Conservation (phyloP, 306 rosid species). For the Glycine latifolia region DNA sequence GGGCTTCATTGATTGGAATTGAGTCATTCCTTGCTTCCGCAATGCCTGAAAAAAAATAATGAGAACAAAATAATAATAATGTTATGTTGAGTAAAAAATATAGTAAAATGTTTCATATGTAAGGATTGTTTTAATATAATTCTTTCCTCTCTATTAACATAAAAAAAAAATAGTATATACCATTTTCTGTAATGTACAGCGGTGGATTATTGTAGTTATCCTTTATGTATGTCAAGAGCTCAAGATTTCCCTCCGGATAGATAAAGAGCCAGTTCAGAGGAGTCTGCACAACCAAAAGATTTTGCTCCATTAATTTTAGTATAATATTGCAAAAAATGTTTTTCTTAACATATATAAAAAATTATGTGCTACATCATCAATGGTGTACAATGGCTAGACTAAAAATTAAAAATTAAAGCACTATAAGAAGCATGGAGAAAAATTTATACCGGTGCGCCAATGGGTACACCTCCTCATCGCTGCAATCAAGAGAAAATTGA, state of each 20-base stretch:
- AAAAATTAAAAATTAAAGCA: too few species aligned
- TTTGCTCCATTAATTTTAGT: background rate
- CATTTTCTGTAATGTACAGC: slow-evolving; percentile 69
- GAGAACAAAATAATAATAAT: background rate
- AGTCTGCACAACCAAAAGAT: slow-evolving; percentile 53
- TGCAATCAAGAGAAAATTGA: background rate
- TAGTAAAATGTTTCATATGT: too few species aligned
- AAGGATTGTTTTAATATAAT: too few species aligned
- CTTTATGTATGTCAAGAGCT: slow-evolving; percentile 43
- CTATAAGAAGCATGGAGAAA: too few species aligned
- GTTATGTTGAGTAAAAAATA: too few species aligned
- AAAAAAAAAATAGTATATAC: slow-evolving; percentile 35
- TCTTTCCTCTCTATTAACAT: too few species aligned
- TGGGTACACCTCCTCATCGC: slow-evolving; percentile 31
- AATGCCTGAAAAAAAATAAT: slow-evolving; percentile 48
- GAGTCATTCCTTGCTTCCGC: slow-evolving; percentile 58
- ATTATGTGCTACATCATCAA: too few species aligned
- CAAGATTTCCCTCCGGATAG: slow-evolving; percentile 60
- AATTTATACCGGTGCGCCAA: slow-evolving; percentile 38
- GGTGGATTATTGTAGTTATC: slow-evolving; percentile 54
- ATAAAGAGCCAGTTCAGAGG: slow-evolving; percentile 60
- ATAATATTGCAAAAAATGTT: too few species aligned
- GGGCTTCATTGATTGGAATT: slow-evolving; percentile 45
- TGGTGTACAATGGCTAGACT: too few species aligned
- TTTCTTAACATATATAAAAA: too few species aligned